These are phyloP conservation scores for Boletus reticuloceps DNA, from an alignment of 768 basidiomycete species.

Conservation along the genomic window DNA sequence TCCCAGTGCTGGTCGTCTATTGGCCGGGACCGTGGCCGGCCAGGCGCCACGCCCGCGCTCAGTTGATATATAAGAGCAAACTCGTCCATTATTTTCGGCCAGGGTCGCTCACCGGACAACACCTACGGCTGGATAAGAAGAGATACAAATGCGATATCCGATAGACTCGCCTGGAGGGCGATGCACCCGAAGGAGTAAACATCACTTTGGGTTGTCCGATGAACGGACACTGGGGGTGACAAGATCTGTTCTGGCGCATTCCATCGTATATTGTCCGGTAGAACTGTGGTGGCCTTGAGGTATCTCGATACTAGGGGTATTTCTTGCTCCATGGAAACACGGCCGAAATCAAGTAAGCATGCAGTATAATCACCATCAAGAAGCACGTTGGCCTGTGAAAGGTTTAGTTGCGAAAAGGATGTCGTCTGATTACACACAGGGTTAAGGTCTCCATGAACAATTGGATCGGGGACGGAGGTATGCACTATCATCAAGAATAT, in stretches of 20 bases:
- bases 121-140: neutral
- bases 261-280: neutral
- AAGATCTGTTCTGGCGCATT: neutral
- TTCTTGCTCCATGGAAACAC: neutral
- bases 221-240: neutral
- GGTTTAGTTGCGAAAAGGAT: neutral
- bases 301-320: neutral
- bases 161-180: neutral
- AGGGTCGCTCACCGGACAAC: neutral
- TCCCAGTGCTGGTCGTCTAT: neutral
- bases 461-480: too few species aligned
- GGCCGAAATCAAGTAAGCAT: neutral
- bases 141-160: neutral
- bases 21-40: neutral
- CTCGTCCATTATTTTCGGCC: neutral
- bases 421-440: neutral
- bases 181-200: constrained; percentile 3
- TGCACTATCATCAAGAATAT: neutral
- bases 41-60: neutral
- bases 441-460: neutral
- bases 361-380: neutral
- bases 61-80: neutral
- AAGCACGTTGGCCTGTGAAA: neutral
- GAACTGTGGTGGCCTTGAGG: neutral
- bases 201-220: neutral